Conservation (phyloP, 2,329 filamentous ascomycete species). For the Fusarium guadeloupense region DNA sequence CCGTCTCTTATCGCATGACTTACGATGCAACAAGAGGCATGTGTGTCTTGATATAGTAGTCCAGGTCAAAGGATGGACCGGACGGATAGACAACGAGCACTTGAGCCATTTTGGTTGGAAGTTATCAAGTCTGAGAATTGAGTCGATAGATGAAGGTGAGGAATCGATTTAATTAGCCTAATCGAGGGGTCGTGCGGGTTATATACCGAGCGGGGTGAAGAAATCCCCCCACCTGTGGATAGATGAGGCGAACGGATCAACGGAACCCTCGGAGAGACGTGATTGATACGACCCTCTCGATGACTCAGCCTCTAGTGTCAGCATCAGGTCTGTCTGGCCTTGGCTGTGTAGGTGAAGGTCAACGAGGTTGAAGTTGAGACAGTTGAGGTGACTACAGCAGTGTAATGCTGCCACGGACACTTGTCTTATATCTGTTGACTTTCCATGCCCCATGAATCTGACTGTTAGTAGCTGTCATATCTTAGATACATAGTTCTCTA, state of each 20-base stretch:
- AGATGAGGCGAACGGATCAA: constrained; percentile 12
- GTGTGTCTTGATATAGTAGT: constrained; percentile 42
- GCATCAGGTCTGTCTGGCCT: background rate
- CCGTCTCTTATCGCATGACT: constrained; percentile 2
- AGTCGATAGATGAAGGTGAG: too few species aligned
- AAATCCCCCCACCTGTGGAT: constrained; percentile 17
- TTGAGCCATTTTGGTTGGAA: constrained; percentile 33
- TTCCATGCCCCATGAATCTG: background rate
- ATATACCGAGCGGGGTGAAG: constrained; percentile 6
- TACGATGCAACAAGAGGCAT: constrained; percentile 41
- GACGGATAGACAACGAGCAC: constrained; percentile 42
- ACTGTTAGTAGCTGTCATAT: background rate
- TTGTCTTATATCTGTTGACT: background rate
- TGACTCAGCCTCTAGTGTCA: constrained; percentile 1
- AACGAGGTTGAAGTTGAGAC: background rate
- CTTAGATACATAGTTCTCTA: background rate
- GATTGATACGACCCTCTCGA: constrained; percentile 5
- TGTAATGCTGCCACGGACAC: background rate
- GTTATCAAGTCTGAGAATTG: background rate
- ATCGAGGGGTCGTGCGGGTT: constrained; percentile 20
- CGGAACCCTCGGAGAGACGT: constrained; percentile 5
- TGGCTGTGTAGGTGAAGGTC: background rate
- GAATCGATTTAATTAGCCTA: background rate
- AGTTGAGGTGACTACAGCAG: background rate
- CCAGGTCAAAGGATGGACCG: constrained; percentile 39